phyloP scores from a whole-genome alignment of 1,284 basidiomycete species.

The Fistulina hepatica region DNA sequence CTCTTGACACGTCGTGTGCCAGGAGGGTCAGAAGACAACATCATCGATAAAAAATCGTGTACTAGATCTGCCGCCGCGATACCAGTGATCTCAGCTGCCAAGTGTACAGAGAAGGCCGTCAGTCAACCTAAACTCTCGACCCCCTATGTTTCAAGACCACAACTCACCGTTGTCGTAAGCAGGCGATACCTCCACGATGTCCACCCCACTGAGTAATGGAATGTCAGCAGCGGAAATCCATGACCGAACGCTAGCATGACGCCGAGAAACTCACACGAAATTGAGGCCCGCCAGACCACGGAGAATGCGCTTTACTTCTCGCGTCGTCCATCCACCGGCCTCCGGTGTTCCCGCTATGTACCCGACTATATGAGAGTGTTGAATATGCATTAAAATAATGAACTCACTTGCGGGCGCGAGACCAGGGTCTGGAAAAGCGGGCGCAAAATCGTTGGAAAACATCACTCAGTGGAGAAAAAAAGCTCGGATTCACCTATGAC shows the following conservation, averaged over 20 bases:
- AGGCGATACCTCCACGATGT: slow-evolving; percentile 74
- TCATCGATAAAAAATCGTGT: slow-evolving; percentile 57
- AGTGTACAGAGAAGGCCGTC: not conserved
- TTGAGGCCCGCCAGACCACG: slow-evolving; percentile 69
- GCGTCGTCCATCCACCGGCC: slow-evolving; percentile 72
- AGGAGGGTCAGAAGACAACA: too few relatives aligned
- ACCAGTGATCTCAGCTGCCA: slow-evolving; percentile 55
- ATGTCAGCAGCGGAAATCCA: slow-evolving; percentile 6
- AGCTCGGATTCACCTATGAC: slow-evolving; percentile 44
- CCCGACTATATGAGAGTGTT: not conserved
- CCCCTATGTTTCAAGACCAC: too few relatives aligned
- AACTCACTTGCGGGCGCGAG: slow-evolving; percentile 66
- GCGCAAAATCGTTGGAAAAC: not conserved
- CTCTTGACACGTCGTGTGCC: too few relatives aligned
- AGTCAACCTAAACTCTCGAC: slow-evolving; percentile 1
- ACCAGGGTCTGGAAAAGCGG: slow-evolving; percentile 50
- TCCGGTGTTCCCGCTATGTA: slow-evolving; percentile 72
- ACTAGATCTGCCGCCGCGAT: slow-evolving; percentile 65
- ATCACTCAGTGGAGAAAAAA: not conserved
- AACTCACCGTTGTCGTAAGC: slow-evolving; percentile 44
- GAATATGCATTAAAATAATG: not conserved
- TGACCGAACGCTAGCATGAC: slow-evolving; percentile 27
- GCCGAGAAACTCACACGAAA: slow-evolving; percentile 46
- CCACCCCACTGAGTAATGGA: slow-evolving; percentile 49
- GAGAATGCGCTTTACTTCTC: slow-evolving; percentile 70